These are phyloP conservation scores for Pseudotsuga menziesii DNA, from an alignment of 75 land plant species.

Conservation along the genomic window DNA sequence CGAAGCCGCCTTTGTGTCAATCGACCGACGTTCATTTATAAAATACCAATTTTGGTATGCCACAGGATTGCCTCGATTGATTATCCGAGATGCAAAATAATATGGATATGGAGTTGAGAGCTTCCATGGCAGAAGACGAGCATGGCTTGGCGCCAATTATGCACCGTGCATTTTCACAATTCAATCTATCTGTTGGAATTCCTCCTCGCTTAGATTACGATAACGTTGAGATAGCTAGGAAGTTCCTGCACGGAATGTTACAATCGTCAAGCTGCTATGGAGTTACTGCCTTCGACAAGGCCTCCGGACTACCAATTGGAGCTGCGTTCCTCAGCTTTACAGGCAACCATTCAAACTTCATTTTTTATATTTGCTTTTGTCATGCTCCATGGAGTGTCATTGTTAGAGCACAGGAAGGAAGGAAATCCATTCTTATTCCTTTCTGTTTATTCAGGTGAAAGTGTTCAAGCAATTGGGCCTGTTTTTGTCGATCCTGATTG, in stretches of 20 bases:
- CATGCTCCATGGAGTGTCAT: background rate
- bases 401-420: background rate
- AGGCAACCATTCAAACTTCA: background rate
- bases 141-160: background rate
- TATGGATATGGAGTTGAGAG: background rate
- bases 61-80: too few relatives aligned
- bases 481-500: conserved; percentile 14
- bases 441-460: background rate
- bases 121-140: background rate
- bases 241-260: background rate
- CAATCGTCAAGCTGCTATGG: background rate
- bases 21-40: too few relatives aligned
- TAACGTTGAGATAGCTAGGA: background rate
- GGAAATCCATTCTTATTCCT: background rate
- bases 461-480: conserved; percentile 15
- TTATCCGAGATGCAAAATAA: too few relatives aligned
- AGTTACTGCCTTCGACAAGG: conserved; percentile 1
- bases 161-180: background rate
- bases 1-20: too few relatives aligned
- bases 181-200: conserved; percentile 5
- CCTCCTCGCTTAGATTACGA: background rate
- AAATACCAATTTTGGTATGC: too few relatives aligned
- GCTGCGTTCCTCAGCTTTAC: background rate
- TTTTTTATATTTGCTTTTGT: background rate
- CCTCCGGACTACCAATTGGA: conserved; percentile 7